Percentiles rank a stretch among this genome's conserved stretches.
Evolutionary conservation across 805 yeast genomes (phyloP).

Genomic region (Saccharomyces mikatae): DNA sequence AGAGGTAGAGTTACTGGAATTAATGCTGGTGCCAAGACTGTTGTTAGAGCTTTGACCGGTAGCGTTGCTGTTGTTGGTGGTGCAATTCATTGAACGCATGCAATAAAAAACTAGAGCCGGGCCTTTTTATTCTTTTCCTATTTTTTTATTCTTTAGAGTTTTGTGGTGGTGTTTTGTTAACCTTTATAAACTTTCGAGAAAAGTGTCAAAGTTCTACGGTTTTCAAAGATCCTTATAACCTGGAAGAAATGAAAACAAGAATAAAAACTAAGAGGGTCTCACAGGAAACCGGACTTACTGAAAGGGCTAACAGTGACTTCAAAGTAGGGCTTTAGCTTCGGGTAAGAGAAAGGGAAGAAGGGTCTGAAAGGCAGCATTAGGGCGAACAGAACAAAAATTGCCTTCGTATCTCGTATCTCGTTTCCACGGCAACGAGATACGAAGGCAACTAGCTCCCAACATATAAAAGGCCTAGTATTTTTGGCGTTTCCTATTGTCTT

Average conservation of each 20-base stretch:
- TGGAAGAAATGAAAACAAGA: neutral
- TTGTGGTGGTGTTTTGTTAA: neutral
- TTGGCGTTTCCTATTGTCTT: neutral
- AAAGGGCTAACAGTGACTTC: neutral
- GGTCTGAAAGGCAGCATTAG: neutral
- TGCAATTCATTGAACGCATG: neutral
- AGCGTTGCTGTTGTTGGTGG: neutral
- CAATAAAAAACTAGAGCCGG: neutral
- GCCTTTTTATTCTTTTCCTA: neutral
- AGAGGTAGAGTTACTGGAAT: neutral
- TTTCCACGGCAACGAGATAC: neutral
- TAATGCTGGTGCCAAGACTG: neutral
- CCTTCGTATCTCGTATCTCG: neutral
- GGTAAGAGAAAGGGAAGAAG: neutral
- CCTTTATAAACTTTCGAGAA: neutral
- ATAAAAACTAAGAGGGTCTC: neutral
- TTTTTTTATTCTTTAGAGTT: neutral
- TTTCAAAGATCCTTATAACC: neutral
- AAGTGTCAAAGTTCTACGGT: neutral
- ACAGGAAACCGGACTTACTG: neutral
- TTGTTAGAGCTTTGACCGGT: neutral
- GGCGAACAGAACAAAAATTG: neutral
- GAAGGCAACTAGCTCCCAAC: neutral
- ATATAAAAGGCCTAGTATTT: neutral
- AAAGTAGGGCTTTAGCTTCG: neutral